Evolutionary conservation across 257 asterid species (phyloP).

Genomic region (Rubia yunnanensis): DNA sequence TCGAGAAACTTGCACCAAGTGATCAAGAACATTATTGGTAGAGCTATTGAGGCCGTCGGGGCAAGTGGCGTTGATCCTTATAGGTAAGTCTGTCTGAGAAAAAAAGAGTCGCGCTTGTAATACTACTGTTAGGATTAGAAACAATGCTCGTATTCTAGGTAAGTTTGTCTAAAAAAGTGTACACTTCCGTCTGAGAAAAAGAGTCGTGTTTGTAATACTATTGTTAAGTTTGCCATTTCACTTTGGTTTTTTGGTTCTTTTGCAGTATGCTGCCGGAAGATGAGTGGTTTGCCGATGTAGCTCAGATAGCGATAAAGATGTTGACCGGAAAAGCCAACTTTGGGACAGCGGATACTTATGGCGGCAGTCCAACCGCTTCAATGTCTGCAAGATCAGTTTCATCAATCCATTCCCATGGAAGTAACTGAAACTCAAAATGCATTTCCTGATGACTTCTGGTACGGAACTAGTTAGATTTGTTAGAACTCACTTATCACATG

Average conservation of each 20-base stretch:
- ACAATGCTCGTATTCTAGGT: background rate
- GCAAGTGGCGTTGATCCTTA: slow-evolving; percentile 73
- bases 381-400: slow-evolving; percentile 52
- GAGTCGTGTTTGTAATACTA: too few relatives aligned
- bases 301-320: slow-evolving; percentile 82
- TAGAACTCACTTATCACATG: background rate
- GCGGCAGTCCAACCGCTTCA: slow-evolving; percentile 58
- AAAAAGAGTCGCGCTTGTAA: too few relatives aligned
- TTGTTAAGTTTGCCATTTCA: too few relatives aligned
- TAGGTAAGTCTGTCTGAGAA: slow-evolving; percentile 27
- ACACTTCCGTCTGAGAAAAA: too few relatives aligned
- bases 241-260: background rate
- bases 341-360: slow-evolving; percentile 37
- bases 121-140: too few relatives aligned
- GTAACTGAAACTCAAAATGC: slow-evolving; percentile 19
- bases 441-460: background rate
- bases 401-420: slow-evolving; percentile 68
- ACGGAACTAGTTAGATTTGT: background rate
- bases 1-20: slow-evolving; percentile 88
- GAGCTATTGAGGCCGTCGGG: slow-evolving; percentile 87
- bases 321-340: slow-evolving; percentile 55
- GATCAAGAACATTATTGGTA: slow-evolving; percentile 70
- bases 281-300: slow-evolving; percentile 94
- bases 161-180: background rate
- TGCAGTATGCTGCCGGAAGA: slow-evolving; percentile 72